phyloP scores from a whole-genome alignment of 768 basidiomycete genomes.

The Solioccasus polychromus region DNA sequence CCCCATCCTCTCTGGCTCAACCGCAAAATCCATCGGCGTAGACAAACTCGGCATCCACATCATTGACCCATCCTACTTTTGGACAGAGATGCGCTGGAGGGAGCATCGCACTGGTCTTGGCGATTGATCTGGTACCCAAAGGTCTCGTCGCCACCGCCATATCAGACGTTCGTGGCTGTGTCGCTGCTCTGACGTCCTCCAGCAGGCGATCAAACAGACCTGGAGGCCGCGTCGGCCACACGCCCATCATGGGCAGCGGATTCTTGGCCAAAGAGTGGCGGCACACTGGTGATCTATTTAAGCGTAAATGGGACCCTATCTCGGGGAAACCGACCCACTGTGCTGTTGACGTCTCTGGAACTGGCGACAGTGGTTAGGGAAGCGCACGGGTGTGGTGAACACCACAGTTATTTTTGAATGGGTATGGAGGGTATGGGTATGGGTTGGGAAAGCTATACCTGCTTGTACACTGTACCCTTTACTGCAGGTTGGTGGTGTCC shows the following conservation, averaged over 20 bases:
- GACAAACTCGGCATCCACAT: constrained; percentile 48
- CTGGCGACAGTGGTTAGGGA: constrained; percentile 85
- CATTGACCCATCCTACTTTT: constrained; percentile 78
- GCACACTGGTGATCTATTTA: too few relatives aligned
- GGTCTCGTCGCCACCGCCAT: constrained; percentile 88
- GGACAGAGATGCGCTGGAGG: constrained; percentile 69
- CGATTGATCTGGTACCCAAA: constrained; percentile 59
- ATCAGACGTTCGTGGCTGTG: constrained; percentile 69
- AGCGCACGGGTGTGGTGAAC: too few relatives aligned
- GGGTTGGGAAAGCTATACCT: too few relatives aligned
- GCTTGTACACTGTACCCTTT: too few relatives aligned
- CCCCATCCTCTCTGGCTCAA: constrained; percentile 63
- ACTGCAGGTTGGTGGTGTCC: too few relatives aligned
- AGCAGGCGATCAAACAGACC: constrained; percentile 84
- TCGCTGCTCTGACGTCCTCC: constrained; percentile 74
- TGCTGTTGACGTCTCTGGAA: constrained; percentile 77
- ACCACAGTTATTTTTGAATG: too few relatives aligned
- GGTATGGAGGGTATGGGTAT: too few relatives aligned
- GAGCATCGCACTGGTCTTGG: constrained; percentile 75
- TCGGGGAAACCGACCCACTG: constrained; percentile 30
- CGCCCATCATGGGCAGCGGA: constrained; percentile 72
- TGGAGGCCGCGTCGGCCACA: constrained; percentile 78
- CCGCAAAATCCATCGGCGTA: constrained; percentile 60
- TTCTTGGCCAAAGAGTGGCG: constrained; percentile 86
- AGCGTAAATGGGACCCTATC: constrained; percentile 40